Base-by-base conservation (phyloP, 2,329 filamentous ascomycete genomes). In the Claviceps sp. region DNA sequence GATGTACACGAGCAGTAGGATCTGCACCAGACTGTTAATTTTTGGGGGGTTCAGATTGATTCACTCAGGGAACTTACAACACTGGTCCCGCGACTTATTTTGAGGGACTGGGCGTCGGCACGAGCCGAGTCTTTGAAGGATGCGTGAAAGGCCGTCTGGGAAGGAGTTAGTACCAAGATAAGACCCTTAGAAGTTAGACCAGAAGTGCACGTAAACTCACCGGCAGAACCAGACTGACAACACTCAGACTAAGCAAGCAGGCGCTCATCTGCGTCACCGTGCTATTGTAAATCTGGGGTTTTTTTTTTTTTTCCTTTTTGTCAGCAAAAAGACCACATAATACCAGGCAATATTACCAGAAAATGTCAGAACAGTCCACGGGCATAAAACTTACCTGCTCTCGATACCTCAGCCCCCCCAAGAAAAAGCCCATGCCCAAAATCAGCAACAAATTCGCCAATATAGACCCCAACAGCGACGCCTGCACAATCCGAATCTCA, bases 241-340 rank as follows among this genome's bases (percentile, higher is more conserved):
- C 90, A 63, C 86, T 90, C 67, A 95, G 69, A 72, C 88, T 94
- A 59, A 96, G 78, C 60, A 96, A 75, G 70, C 88, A 95, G 50
- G 90, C 90, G 65, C 88, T 95, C 88, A 95, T 95, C 66, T 96
- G 89, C 1, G 89, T 95, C 54, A 95, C 88, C 22, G 88, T 95
- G 69, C 83, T 93, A 70, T 95, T 96, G 71, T 95, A 96, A 56
- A 96, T 84, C 79, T 86, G 1, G 18, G 18, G 18, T 18, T 24
- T 24, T 26, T 26, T 24, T 24, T 3, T 24, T 24, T 24, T 24
- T 24, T 4, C 5, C 5, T 4, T 24, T 26, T 40, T 40, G 55
- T 51, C 8, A 41, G 38, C 37, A 14, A 13, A 11, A 24, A 7
- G 13, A 8, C n/a, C 22, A 34, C 8, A 38, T 48, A 55, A 34